These are phyloP conservation scores for Calocybe cyanea DNA, from an alignment of 768 basidiomycete genomes.

Conservation along the genomic window DNA sequence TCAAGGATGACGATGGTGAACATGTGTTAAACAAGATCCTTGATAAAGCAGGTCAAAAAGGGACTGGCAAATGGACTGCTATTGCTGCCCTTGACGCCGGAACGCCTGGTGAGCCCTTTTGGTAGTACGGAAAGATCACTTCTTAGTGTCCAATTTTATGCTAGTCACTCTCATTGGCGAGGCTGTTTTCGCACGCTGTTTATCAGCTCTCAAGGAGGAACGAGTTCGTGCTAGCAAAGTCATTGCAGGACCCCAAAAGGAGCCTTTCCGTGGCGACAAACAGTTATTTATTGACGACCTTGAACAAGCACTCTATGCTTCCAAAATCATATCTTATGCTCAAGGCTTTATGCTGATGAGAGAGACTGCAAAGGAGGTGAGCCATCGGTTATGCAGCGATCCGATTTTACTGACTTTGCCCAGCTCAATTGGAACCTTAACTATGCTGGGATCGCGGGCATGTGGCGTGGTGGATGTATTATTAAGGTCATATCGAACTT, in stretches of 20 bases:
- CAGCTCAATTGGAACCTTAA: constrained; percentile 88
- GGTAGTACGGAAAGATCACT: neutral
- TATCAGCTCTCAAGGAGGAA: constrained; percentile 96
- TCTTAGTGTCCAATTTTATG: constrained; percentile 8
- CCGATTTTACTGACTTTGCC: neutral
- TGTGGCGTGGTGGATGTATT: constrained; percentile 99
- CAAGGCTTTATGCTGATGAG: constrained; percentile 99
- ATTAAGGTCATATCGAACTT: constrained; percentile 64
- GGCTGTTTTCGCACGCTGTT: constrained; percentile 97
- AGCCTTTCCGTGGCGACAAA: constrained; percentile 96
- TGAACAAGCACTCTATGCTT: constrained; percentile 98
- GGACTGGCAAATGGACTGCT: constrained; percentile 99
- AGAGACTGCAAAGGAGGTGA: constrained; percentile 90
- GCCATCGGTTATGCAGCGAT: constrained; percentile 10
- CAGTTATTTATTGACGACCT: constrained; percentile 98
- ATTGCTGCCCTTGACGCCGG: constrained; percentile 94
- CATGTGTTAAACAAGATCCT: constrained; percentile 92
- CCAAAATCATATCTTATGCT: constrained; percentile 99
- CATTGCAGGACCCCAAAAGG: constrained; percentile 87
- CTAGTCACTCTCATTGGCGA: constrained; percentile 97
- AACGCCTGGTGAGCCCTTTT: constrained; percentile 57
- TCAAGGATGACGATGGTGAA: constrained; percentile 93
- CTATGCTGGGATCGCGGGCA: constrained; percentile 95
- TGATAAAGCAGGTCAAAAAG: constrained; percentile 97
- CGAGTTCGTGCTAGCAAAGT: constrained; percentile 89